phyloP scores from a whole-genome alignment of 495 filamentous ascomycete species.

The Penicillium fimorum region DNA sequence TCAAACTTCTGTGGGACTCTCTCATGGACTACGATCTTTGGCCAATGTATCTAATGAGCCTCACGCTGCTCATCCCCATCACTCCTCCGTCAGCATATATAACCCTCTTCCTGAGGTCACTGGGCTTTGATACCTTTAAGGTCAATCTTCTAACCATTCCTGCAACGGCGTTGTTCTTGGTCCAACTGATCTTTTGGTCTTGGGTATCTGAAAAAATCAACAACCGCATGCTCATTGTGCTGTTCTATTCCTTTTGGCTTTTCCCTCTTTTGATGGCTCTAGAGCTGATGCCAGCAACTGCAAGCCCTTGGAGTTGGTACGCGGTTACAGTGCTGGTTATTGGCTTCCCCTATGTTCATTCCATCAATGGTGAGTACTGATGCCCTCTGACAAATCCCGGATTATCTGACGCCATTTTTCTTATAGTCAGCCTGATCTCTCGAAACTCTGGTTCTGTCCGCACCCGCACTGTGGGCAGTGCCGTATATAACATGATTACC shows the following conservation, averaged over 20 bases:
- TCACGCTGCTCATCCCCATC: slow-evolving; percentile 25
- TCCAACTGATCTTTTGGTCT: slow-evolving; percentile 49
- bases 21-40: slow-evolving; percentile 65
- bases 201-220: slow-evolving; percentile 57
- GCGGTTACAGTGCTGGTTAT: slow-evolving; percentile 21
- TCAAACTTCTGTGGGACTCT: slow-evolving; percentile 50
- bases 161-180: neutral
- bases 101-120: slow-evolving; percentile 49
- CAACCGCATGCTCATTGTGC: slow-evolving; percentile 41
- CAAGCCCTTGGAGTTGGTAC: slow-evolving; percentile 19
- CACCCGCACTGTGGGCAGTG: slow-evolving; percentile 32
- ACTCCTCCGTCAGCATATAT: slow-evolving; percentile 39
- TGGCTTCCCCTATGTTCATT: slow-evolving; percentile 29
- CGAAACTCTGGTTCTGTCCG: slow-evolving; percentile 35
- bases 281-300: slow-evolving; percentile 13
- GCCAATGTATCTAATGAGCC: slow-evolving; percentile 61
- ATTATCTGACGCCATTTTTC: neutral
- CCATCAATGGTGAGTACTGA: slow-evolving; percentile 23
- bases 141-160: slow-evolving; percentile 62
- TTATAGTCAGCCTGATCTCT: slow-evolving; percentile 21
- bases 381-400: neutral
- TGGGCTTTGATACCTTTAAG: slow-evolving; percentile 59
- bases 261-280: slow-evolving; percentile 44
- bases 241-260: slow-evolving; percentile 54
- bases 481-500: slow-evolving; percentile 21